Percentiles rank a stretch among this genome's conserved stretches.
Evolutionary conservation across 2,329 filamentous ascomycete genomes (phyloP).

Genomic region (Triangularia setosa): DNA sequence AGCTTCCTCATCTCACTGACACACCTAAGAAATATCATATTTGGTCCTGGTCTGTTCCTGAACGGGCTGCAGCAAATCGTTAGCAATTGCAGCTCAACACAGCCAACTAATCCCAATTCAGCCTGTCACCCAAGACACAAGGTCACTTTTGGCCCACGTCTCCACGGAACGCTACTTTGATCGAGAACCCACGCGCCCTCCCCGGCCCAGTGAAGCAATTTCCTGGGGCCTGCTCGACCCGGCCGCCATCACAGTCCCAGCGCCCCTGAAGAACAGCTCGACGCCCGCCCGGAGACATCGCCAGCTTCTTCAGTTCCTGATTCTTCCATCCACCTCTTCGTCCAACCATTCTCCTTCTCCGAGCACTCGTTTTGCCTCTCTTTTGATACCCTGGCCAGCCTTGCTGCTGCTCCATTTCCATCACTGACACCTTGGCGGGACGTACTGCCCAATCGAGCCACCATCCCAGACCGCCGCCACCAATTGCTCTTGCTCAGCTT

Average conservation of each 20-base stretch:
- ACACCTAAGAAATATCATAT: constrained; percentile 8
- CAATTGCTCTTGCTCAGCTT: constrained; percentile 11
- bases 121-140: constrained; percentile 17
- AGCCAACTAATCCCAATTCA: constrained; percentile 20
- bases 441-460: constrained; percentile 17
- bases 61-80: constrained; percentile 21
- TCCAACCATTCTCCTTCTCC: constrained; percentile 3
- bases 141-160: constrained; percentile 20
- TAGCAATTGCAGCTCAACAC: constrained; percentile 17
- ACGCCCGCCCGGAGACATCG: constrained; percentile 15
- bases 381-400: background rate
- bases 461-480: constrained; percentile 6
- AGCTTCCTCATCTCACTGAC: background rate
- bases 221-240: constrained; percentile 20
- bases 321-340: background rate
- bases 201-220: constrained; percentile 24
- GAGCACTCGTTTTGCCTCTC: background rate
- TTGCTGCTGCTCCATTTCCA: background rate
- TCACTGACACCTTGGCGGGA: background rate
- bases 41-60: constrained; percentile 16
- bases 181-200: constrained; percentile 15
- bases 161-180: constrained; percentile 17
- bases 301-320: constrained; percentile 4
- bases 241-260: constrained; percentile 21
- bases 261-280: constrained; percentile 23